A percentile compares a stretch with the other conserved stretches of the same genome.
phyloP scores from a whole-genome alignment of 129 eudicot species.

The Scalesia atractyloides region DNA sequence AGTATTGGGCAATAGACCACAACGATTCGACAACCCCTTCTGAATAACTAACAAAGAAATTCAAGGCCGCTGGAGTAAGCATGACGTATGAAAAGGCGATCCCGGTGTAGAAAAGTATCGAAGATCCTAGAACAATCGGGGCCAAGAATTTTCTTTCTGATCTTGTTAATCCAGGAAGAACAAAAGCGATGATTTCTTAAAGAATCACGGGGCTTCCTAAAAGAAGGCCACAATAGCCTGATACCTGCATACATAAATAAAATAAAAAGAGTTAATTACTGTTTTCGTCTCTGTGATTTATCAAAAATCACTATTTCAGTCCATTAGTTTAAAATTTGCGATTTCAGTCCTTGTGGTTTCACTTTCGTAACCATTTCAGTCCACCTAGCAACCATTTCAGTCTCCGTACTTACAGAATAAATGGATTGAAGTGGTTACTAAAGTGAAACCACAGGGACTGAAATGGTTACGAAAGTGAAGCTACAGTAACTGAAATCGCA shows the following conservation, averaged over 20 bases:
- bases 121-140: constrained; percentile 90
- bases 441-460: too few species aligned
- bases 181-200: constrained; percentile 92
- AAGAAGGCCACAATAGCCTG: constrained; percentile 97
- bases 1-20: constrained; percentile 97
- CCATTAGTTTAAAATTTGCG: too few species aligned
- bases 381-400: too few species aligned
- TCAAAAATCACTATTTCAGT: too few species aligned
- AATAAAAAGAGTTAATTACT: too few species aligned
- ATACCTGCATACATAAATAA: constrained; percentile 57
- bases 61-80: constrained; percentile 96
- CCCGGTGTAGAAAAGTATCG: constrained; percentile 85
- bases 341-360: too few species aligned
- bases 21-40: constrained; percentile 98
- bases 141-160: constrained; percentile 82
- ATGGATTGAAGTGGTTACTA: too few species aligned
- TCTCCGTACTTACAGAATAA: too few species aligned
- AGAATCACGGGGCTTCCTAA: constrained; percentile 92
- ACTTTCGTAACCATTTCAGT: too few species aligned
- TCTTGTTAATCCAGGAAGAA: constrained; percentile 86
- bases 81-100: constrained; percentile 76
- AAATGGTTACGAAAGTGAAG: too few species aligned
- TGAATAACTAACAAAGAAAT: constrained; percentile 87
- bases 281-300: too few species aligned
- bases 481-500: too few species aligned